Base-by-base conservation (phyloP, 352 stramenopile genomes). In the Phytopythium mirpurense region DNA sequence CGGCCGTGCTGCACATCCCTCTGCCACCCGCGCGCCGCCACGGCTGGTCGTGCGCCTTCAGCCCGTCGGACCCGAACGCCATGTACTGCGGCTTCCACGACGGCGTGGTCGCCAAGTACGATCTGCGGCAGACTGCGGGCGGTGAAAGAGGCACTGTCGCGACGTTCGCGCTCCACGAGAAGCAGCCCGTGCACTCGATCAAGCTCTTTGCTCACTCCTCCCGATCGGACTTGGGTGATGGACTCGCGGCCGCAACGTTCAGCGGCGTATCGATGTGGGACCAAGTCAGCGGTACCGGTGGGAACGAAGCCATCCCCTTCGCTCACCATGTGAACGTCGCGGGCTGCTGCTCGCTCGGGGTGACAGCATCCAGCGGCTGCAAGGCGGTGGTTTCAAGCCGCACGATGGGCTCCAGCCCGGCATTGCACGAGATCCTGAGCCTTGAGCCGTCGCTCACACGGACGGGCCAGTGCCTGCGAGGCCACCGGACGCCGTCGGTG, bases 41-140 rank as follows among this genome's bases (percentile, higher is more conserved):
- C 48, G 80, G 74, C 18, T 87, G 76, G 76, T 82, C 71, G 3
- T 87, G 76, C 35, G 56, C 56, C 12, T 71, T 78, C 19, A 78
- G 72, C 38, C 54, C 54, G 37, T 37, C 44, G 23, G 70, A 85
- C 31, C 59, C 56, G 18, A 63, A 70, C 56, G 66, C 70, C 3
- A 64, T 87, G 31, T 85, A 73, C 48, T 81, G 70, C 16, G 74
- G 76, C 0, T 78, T 84, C 57, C 68, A 77, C 54, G 73, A 87
- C 49, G 73, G 74, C 8, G 67, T 36, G 8, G 62, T 85, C 35
- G 62, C 56, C 18, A 67, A 78, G 47, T 87, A 77, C 46, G 74
- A 87, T 48, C 70, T 80, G 55, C 63, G 76, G 37, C 78, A 71
- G 40, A 51, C 68, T 1, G 9, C n/a, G 37, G 35, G 12, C 26